phyloP scores from a whole-genome alignment of 495 filamentous ascomycete species.

The Penicillium coffeae region DNA sequence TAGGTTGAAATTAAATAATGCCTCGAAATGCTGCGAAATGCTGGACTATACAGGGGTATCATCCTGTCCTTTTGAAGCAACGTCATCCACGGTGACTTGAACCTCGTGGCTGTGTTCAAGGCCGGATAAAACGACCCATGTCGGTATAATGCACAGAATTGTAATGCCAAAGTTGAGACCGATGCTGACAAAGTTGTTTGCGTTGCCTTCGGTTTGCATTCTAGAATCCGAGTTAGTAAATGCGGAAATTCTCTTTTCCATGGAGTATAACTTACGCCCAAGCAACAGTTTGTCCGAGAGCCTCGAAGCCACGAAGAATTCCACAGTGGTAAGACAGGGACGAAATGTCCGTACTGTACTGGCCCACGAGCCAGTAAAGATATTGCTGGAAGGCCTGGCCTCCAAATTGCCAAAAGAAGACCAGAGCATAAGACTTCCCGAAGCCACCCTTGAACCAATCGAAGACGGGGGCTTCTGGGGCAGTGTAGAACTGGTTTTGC shows the following conservation, averaged over 20 bases:
- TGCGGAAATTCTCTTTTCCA: too few relatives aligned
- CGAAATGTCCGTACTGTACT: conserved; percentile 32
- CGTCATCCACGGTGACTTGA: conserved; percentile 23
- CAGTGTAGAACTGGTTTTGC: conserved; percentile 28
- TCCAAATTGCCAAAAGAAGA: conserved; percentile 33
- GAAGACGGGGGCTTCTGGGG: conserved; percentile 21
- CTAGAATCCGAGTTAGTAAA: too few relatives aligned
- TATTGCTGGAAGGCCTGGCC: conserved; percentile 35
- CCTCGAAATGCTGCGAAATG: background rate
- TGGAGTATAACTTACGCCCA: conserved; percentile 23
- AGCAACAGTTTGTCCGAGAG: conserved; percentile 31
- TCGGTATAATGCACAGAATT: conserved; percentile 26
- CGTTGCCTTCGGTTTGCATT: conserved; percentile 30
- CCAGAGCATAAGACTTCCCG: conserved; percentile 28
- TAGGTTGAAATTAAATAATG: too few relatives aligned
- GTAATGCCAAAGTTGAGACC: conserved; percentile 34
- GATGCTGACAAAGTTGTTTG: conserved; percentile 34
- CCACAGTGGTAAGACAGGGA: conserved; percentile 31
- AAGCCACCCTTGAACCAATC: conserved; percentile 34
- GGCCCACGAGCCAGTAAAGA: conserved; percentile 33
- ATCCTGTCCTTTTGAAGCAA: conserved; percentile 4
- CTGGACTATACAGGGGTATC: background rate
- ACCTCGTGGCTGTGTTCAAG: conserved; percentile 34
- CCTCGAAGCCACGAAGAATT: conserved; percentile 31
- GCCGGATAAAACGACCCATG: conserved; percentile 32